Base-by-base conservation (phyloP, 768 basidiomycete species). In the Lactarius tabidus region DNA sequence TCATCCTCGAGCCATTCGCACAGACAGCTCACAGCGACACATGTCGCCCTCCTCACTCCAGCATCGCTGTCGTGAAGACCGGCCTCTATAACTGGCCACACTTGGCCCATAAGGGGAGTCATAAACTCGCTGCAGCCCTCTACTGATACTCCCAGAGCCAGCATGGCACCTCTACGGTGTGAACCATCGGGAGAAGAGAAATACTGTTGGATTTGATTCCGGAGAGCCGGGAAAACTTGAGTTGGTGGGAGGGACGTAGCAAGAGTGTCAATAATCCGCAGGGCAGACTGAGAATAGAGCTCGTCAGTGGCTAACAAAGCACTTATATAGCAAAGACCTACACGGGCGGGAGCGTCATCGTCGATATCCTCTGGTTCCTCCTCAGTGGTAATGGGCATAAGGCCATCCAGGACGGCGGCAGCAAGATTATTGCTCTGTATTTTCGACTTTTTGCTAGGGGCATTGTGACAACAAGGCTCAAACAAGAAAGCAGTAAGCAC, bases 51-150 rank as follows among this genome's bases (percentile, higher is more conserved):
- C 73, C 95, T 84, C 59, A 99, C 97, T 14, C 84, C 82, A 17
- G 89, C 82, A 72, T 98, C 94, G 43, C 77, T 74, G 74, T 99
- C 97, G 66, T 82, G 83, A 36, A 99, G 85, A 69, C 95, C 95
- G 57, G 85, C 81, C 73, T 97, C 91, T 70, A 99, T 87, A 62
- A 96, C 81, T 1, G 95, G 95, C 97, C 97, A 99, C 33, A 99
- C 88, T 71, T 92, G 83, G 66, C 75, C 77, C 84, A 99, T 93
- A 70, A 94, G 83, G 10, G 95, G 93, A 38, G 93, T 93, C 86
- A 99, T 98, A 78, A 80, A 98, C 80, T 98, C 95, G 78, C 90
- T 93, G 80, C 96, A 98, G 20, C 97, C 97, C 75, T 99, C 97
- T 64, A 98, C 94, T 53, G 88, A 86, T 57, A 98, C 93, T 69